Evolutionary conservation across 2,329 filamentous ascomycete genomes (phyloP).

Genomic region (Cytospora chrysosperma): DNA sequence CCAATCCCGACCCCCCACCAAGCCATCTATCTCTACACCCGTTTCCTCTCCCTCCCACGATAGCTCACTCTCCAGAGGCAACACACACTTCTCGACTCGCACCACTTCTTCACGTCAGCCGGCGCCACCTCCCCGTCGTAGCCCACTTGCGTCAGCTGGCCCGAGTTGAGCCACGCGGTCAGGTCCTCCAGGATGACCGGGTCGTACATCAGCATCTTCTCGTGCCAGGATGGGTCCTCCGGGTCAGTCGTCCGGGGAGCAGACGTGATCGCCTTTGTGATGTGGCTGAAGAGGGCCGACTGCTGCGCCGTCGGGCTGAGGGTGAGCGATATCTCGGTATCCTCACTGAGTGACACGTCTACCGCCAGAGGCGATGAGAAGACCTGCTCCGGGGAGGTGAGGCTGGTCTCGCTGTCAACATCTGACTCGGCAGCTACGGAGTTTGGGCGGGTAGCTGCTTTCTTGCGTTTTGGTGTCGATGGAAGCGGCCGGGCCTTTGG

Average conservation of each 20-base stretch:
- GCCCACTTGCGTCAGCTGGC: constrained; percentile 60
- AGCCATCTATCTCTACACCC: constrained; percentile 35
- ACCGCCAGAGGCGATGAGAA: constrained; percentile 45
- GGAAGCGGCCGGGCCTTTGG: constrained; percentile 26
- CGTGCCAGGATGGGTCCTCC: constrained; percentile 69
- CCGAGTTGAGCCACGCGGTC: constrained; percentile 76
- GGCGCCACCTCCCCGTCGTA: constrained; percentile 65
- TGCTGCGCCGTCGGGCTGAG: constrained; percentile 43
- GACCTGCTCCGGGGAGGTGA: constrained; percentile 36
- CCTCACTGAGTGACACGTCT: constrained; percentile 46
- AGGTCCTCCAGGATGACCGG: constrained; percentile 87
- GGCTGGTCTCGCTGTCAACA: constrained; percentile 36
- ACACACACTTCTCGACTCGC: constrained; percentile 81
- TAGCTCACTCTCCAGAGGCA: constrained; percentile 68
- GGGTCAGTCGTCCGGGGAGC: constrained; percentile 51
- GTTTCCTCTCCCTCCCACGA: constrained; percentile 53
- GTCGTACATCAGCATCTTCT: constrained; percentile 93
- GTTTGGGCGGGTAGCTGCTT: constrained; percentile 26
- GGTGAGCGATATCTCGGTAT: constrained; percentile 44
- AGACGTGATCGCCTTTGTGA: constrained; percentile 54
- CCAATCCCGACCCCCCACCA: background rate
- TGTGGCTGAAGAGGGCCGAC: constrained; percentile 47
- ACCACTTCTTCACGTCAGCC: constrained; percentile 80
- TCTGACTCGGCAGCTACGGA: constrained; percentile 56
- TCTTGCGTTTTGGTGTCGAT: constrained; percentile 32